Base-by-base conservation (phyloP, 2,329 filamentous ascomycete genomes). In the Colletotrichum sp. region DNA sequence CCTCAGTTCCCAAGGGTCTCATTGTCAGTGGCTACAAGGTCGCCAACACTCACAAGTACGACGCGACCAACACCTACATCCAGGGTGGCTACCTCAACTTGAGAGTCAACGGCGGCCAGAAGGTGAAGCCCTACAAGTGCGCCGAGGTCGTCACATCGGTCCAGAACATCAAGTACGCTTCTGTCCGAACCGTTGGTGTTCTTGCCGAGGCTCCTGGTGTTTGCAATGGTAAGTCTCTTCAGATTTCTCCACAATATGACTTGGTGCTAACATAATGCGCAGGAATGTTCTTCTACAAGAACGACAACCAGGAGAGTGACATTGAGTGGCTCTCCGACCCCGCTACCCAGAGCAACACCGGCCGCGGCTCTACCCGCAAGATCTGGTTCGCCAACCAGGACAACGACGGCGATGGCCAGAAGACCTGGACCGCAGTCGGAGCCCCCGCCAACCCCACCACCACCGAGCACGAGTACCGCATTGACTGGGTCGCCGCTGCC, bases 301-400 rank as follows among this genome's bases (percentile, higher is more conserved):
- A 69, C 0, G 78, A 83, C 49, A 79, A 63, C 30, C 82, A 83
- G 34, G 82, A 83, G 59, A 79, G 79, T 1, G 82, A 83, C 8
- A 83, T 83, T 9, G 82, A 83, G 64, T 83, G 82, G 82, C 80
- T 83, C 28, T 83, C 82, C 0, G 82, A 83, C 16, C 32, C 78
- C 10, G 69, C 76, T 0, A 82, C 81, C 1, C 16, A 75, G 26
- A 82, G 82, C 62, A 82, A 83, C 55, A 32, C 13, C 8, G 82
- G 82, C 15, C 44, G 21, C 3, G 49, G 49, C 21, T 15, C 49
- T 15, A 68, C 73, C 9, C 78, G 79, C 30, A 71, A 78, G n/a
- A 55, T 83, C 28, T 83, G 81, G 82, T 73, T 82, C 52, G 82
- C 81, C 5, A 83, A 83, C 78, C 82, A 83, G 34, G 82, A 81